These are phyloP conservation scores for Leccinum truebloodii DNA, from an alignment of 768 basidiomycete genomes.

Conservation along the genomic window DNA sequence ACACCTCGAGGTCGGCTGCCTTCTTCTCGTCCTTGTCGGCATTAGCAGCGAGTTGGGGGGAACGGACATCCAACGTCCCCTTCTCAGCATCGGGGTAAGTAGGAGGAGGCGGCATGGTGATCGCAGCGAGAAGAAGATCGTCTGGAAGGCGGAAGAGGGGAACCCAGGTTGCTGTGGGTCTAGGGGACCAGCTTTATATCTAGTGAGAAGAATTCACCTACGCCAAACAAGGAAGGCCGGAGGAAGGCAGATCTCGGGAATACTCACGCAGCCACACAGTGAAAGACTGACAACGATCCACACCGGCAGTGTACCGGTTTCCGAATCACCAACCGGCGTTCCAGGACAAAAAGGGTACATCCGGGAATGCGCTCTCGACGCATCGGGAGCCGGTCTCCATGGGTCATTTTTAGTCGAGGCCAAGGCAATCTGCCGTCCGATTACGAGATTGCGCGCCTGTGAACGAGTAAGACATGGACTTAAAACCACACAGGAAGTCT, in stretches of 20 bases:
- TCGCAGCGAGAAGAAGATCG: slow-evolving; percentile 16
- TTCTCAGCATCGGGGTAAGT: slow-evolving; percentile 58
- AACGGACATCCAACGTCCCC: slow-evolving; percentile 50
- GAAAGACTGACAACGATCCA: slow-evolving; percentile 14
- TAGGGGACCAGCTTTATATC: slow-evolving; percentile 27
- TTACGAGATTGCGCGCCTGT: background rate
- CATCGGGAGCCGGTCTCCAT: slow-evolving; percentile 17
- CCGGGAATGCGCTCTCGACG: slow-evolving; percentile 1
- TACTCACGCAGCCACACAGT: slow-evolving; percentile 9
- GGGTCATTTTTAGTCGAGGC: slow-evolving; percentile 3
- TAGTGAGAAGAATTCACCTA: background rate
- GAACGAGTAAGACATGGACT: background rate
- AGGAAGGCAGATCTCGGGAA: slow-evolving; percentile 19
- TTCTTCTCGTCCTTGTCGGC: slow-evolving; percentile 41
- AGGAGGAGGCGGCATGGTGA: slow-evolving; percentile 45
- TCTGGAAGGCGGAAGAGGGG: slow-evolving; percentile 10
- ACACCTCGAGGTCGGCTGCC: slow-evolving; percentile 30
- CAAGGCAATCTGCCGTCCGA: background rate
- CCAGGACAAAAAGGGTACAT: slow-evolving; percentile 1
- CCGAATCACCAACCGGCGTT: slow-evolving; percentile 14
- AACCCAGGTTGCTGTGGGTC: background rate
- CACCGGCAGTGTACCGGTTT: slow-evolving; percentile 11
- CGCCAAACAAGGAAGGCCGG: slow-evolving; percentile 15
- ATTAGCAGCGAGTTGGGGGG: slow-evolving; percentile 32
- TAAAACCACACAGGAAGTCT: background rate